Evolutionary conservation across 1,284 basidiomycete genomes (phyloP).

Genomic region (Cryptococcus sp.): DNA sequence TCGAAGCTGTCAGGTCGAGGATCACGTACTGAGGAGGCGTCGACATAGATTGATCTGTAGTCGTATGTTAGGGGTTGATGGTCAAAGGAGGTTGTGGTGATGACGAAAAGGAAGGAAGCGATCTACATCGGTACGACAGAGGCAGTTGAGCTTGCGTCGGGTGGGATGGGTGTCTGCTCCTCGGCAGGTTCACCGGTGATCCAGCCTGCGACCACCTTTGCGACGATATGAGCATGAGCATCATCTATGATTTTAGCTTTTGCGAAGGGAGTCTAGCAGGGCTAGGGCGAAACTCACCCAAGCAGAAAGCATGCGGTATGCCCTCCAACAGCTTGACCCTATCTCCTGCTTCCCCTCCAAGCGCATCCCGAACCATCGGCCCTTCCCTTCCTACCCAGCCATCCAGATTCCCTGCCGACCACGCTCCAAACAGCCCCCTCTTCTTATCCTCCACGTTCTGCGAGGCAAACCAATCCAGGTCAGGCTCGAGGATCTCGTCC

Average conservation of each 20-base stretch:
- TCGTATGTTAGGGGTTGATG: no score
- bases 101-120: no score
- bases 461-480: slow-evolving; percentile 31
- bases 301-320: slow-evolving; percentile 40
- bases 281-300: slow-evolving; percentile 24
- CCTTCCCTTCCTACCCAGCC: slow-evolving; percentile 43
- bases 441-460: slow-evolving; percentile 12
- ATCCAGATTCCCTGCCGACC: slow-evolving; percentile 30
- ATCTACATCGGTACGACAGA: no score
- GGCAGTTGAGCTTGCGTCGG: neutral
- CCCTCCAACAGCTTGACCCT: slow-evolving; percentile 24
- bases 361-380: slow-evolving; percentile 22
- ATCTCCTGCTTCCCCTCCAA: slow-evolving; percentile 24
- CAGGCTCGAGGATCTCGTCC: slow-evolving; percentile 33
- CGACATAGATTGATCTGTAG: no score
- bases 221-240: slow-evolving; percentile 27
- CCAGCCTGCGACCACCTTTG: slow-evolving; percentile 32
- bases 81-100: no score
- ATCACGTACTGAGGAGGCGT: no score
- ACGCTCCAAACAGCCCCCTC: slow-evolving; percentile 28
- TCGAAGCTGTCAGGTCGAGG: no score
- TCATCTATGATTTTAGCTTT: slow-evolving; percentile 16
- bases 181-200: slow-evolving; percentile 9
- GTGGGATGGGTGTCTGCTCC: neutral
- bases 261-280: neutral